Base-by-base conservation (phyloP, 768 basidiomycete species). In the Glaciozyma antarctica region DNA sequence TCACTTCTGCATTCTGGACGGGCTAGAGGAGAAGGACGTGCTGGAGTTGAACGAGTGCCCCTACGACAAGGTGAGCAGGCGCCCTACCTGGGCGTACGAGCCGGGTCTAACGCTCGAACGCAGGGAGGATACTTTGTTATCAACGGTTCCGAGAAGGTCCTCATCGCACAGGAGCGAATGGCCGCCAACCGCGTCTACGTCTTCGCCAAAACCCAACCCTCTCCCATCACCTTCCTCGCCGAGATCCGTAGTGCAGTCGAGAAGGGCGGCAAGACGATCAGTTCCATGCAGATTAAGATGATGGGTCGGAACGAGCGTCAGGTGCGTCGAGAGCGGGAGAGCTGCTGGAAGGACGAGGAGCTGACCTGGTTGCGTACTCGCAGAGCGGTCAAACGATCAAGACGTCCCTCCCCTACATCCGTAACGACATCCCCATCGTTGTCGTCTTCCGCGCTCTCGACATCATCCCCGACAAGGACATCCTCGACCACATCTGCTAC, bases 91-190 rank as follows among this genome's bases (percentile, higher is more conserved):
- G 24, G 45, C 22, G 15, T 22, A 45, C 5, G 21, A 26, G 58
- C 48, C 55, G 56, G 60, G 52, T 4, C 32, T 30, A 5, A n/a
- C 21, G 47, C 16, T 10, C 8, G 12, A 22, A 12, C 8, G 16
- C 72, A 92, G 47, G 95, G 95, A 77, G 95, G 95, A 57, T 99
- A 99, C 77, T 99, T 99, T 77, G 90, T 99, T 75, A 97, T 99
- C 79, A 98, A 97, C 72, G 95, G 95, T 17, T 98, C 95, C 3
- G 95, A 99, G 77, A 99, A 99, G 77, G 95, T 99, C n/a, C 81
- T 99, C 67, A 99, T 99, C 77, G 95, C 95, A 2, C 95, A 99
- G 77, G 95, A 99, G 77, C 86, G 95, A 60, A 98, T 98, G 93
- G 94, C 95, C 15, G 93, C 91, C 28, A 99, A 99, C 79, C 93